These are phyloP conservation scores for Aspergillus diversus DNA, from an alignment of 495 filamentous ascomycete genomes.

Conservation along the genomic window DNA sequence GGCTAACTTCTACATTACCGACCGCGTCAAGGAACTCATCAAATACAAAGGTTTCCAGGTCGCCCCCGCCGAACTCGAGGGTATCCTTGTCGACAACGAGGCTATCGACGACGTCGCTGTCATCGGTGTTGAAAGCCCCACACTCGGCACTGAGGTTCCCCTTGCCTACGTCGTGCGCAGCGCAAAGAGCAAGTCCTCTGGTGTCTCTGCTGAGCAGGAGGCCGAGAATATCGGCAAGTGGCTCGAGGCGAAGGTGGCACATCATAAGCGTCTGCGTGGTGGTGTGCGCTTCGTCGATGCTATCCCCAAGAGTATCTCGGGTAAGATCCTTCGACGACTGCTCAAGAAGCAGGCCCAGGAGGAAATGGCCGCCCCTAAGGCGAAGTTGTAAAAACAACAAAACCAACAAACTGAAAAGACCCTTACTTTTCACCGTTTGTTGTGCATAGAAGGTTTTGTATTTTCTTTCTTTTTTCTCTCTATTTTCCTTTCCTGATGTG, in stretches of 20 bases:
- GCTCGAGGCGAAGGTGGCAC: constrained; percentile 64
- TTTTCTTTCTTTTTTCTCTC: background rate
- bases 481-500: background rate
- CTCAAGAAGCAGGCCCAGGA: constrained; percentile 60
- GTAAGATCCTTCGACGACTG: constrained; percentile 84
- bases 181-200: constrained; percentile 55
- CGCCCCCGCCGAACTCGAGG: constrained; percentile 84
- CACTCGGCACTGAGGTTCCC: constrained; percentile 78
- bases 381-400: constrained; percentile 39
- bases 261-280: constrained; percentile 79
- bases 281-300: constrained; percentile 80
- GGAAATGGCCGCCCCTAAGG: constrained; percentile 39
- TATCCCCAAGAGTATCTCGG: constrained; percentile 83
- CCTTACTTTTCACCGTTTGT: background rate
- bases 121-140: constrained; percentile 72
- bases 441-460: background rate
- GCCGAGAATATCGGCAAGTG: constrained; percentile 65
- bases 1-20: constrained; percentile 73
- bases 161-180: constrained; percentile 75
- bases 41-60: constrained; percentile 92
- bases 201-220: constrained; percentile 52
- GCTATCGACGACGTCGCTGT: constrained; percentile 85
- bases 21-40: constrained; percentile 89
- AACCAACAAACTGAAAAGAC: background rate
- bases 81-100: constrained; percentile 69